These are phyloP conservation scores for Thielaviopsis musarum DNA, from an alignment of 2,329 filamentous ascomycete species.

Conservation along the genomic window DNA sequence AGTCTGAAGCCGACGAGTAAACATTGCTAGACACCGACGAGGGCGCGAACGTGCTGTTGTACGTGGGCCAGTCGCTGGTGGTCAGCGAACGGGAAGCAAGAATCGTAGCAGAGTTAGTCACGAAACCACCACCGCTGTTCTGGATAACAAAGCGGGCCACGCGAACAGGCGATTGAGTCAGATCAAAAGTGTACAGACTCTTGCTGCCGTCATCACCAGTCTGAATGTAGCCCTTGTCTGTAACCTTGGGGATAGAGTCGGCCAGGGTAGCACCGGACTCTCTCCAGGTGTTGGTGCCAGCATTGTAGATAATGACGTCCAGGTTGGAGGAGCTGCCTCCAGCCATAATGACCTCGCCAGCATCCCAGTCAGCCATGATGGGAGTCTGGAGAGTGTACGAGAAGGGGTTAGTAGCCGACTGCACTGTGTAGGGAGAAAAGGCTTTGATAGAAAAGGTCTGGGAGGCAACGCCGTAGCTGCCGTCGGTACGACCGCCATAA, in stretches of 20 bases:
- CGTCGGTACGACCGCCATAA: slow-evolving; percentile 59
- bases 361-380: slow-evolving; percentile 58
- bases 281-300: slow-evolving; percentile 41
- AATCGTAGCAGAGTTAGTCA: slow-evolving; percentile 26
- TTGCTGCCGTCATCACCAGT: slow-evolving; percentile 60
- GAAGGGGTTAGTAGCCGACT: slow-evolving; percentile 16
- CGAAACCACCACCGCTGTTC: slow-evolving; percentile 39
- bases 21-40: slow-evolving; percentile 39
- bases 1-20: slow-evolving; percentile 54
- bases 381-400: slow-evolving; percentile 26
- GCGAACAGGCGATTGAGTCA: slow-evolving; percentile 54
- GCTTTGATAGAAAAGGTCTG: slow-evolving; percentile 62
- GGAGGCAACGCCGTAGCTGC: slow-evolving; percentile 39
- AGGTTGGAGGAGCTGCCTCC: slow-evolving; percentile 48
- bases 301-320: slow-evolving; percentile 56
- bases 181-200: slow-evolving; percentile 62
- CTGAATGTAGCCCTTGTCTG: slow-evolving; percentile 48
- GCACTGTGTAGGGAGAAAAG: slow-evolving; percentile 45
- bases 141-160: slow-evolving; percentile 55
- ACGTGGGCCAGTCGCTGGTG: slow-evolving; percentile 52
- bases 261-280: slow-evolving; percentile 48
- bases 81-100: slow-evolving; percentile 32
- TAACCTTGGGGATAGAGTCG: slow-evolving; percentile 40
- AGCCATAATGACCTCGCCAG: slow-evolving; percentile 53
- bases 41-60: slow-evolving; percentile 61